A percentile compares a stretch with the other conserved stretches of the same genome.
These are phyloP conservation scores for Cinnamomum chago DNA, from an alignment of 164 flowering plant genomes.

Conservation along the genomic window DNA sequence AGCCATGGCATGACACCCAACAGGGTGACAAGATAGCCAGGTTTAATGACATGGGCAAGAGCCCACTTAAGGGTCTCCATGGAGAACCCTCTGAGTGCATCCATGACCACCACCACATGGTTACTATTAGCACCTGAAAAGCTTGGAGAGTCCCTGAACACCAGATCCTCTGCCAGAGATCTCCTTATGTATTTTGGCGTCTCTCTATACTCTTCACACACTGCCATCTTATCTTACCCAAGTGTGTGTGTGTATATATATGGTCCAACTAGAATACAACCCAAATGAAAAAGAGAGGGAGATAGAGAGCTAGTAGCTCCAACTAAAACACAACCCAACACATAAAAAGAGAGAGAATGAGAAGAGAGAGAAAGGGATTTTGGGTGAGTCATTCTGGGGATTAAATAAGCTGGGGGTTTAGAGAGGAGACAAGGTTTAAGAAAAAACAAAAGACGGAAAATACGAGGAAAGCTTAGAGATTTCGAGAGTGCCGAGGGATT, in stretches of 20 bases:
- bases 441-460: background rate
- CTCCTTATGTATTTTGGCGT: background rate
- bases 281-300: background rate
- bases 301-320: background rate
- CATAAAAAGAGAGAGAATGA: background rate
- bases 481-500: no score
- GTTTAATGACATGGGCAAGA: constrained; percentile 24
- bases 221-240: background rate
- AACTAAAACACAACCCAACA: no score
- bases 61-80: constrained; percentile 36
- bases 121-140: background rate
- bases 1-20: constrained; percentile 61
- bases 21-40: constrained; percentile 35
- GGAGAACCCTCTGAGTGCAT: constrained; percentile 36
- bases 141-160: constrained; percentile 14
- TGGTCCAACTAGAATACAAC: background rate
- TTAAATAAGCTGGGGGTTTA: background rate
- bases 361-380: constrained; percentile 4
- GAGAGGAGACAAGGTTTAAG: background rate
- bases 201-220: background rate
- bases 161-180: constrained; percentile 6
- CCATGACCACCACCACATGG: constrained; percentile 44
- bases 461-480: no score
- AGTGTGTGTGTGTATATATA: no score
- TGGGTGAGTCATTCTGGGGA: background rate